Evolutionary conservation across 2,329 filamentous ascomycete species (phyloP), one percentile per base, ranked within the genome.

Genomic region (Bipolaris cookei): DNA sequence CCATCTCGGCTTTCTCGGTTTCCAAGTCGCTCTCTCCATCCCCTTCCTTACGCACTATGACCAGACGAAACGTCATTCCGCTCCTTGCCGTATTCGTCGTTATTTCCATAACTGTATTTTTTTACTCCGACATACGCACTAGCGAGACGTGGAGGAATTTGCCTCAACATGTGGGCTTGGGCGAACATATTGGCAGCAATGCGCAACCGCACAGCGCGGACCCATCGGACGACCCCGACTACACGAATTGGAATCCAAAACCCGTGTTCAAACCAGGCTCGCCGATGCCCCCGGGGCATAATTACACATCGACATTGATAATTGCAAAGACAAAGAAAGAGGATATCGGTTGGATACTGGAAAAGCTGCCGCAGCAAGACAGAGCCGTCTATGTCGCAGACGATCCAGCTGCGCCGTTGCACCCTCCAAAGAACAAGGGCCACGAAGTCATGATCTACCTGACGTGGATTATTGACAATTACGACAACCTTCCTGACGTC

Each of bases 381-480:
- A 76, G 75, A 21, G 78, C 78, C 3, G 71, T 82, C n/a, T 86
- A 86, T 64, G 76, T 82, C n/a, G 82, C 80, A 23, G 80, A 86
- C 62, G 79, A 84, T 63, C 74, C 75, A 5, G 70, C 66, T 1
- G 81, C 81, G 3, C 68, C 72, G 13, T 76, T 82, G 20, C 81
- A 82, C 56, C 80, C 83, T 1, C 82, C 82, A 0, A 78, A 80
- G 54, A 84, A 85, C 66, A 86, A 86, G 70, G 86, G 86, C 32
- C 83, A 86, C 65, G 86, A 89, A 73, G 85, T 84, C 32, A 83
- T 86, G 75, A 81, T 86, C 6, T 88, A 88, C 68, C 78, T 87
- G 35, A 83, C 80, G 37, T 88, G 86, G 72, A 81, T 88, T 65
- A 82, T 86, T 65, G 84, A 87, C 68, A 81, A 84, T 70, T 88